Conservation (phyloP, 768 basidiomycete genomes). For the Mycena vitilis region DNA sequence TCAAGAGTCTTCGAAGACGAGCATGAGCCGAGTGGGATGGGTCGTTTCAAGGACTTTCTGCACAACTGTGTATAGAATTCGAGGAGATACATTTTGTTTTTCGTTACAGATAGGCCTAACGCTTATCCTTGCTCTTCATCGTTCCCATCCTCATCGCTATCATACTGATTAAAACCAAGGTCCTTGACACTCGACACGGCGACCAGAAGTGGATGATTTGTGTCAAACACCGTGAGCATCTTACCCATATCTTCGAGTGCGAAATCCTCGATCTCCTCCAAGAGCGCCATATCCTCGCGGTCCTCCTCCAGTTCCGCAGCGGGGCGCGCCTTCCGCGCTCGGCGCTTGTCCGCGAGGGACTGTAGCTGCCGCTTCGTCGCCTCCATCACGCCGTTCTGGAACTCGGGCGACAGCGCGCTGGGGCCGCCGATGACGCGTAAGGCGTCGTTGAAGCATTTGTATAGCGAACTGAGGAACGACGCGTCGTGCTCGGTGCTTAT, state of each 20-base stretch:
- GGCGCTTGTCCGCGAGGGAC: slow-evolving; percentile 74
- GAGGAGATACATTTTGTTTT: slow-evolving; percentile 18
- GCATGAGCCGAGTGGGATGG: too few species aligned
- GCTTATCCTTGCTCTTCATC: slow-evolving; percentile 32
- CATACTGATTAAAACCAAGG: slow-evolving; percentile 66
- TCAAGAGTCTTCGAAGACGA: too few species aligned
- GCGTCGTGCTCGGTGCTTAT: slow-evolving; percentile 78
- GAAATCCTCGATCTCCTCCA: slow-evolving; percentile 88
- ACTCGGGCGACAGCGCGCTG: slow-evolving; percentile 62
- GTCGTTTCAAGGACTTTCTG: too few species aligned
- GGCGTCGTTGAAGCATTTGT: slow-evolving; percentile 74
- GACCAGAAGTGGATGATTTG: slow-evolving; percentile 71
- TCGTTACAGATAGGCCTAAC: not conserved
- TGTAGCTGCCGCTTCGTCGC: slow-evolving; percentile 81
- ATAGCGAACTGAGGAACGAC: slow-evolving; percentile 82
- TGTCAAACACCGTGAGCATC: slow-evolving; percentile 66
- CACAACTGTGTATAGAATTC: not conserved
- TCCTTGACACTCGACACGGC: slow-evolving; percentile 80
- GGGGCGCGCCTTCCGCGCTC: slow-evolving; percentile 58
- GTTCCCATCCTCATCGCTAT: slow-evolving; percentile 58
- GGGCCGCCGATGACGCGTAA: slow-evolving; percentile 70
- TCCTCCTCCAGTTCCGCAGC: slow-evolving; percentile 53
- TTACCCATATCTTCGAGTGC: slow-evolving; percentile 84
- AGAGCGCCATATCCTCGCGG: slow-evolving; percentile 73
- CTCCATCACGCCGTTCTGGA: slow-evolving; percentile 67